Percentiles rank a stretch among this genome's conserved stretches.
phyloP scores from a whole-genome alignment of 768 basidiomycete species.

The Mycena pura region DNA sequence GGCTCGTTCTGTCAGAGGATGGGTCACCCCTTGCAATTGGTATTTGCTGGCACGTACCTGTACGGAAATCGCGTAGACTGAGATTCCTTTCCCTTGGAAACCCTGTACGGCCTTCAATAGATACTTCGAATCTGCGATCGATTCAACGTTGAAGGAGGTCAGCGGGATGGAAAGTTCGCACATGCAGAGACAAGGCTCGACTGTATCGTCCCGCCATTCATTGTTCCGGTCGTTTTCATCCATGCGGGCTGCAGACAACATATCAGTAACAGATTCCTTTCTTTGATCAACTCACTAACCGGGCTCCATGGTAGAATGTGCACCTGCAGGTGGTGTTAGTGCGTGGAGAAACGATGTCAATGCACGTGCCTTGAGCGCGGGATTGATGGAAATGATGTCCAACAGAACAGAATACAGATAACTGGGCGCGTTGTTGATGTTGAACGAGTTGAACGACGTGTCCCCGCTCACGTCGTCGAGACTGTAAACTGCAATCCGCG shows the following conservation, averaged over 20 bases:
- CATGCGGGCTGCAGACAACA: slow-evolving; percentile 65
- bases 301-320: slow-evolving; percentile 80
- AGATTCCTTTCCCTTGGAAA: slow-evolving; percentile 64
- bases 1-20: slow-evolving; percentile 49
- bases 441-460: slow-evolving; percentile 62
- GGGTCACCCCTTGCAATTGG: neutral
- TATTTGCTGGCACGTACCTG: slow-evolving; percentile 35
- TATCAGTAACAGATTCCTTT: no score
- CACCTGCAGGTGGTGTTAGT: slow-evolving; percentile 31
- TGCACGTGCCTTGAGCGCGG: slow-evolving; percentile 35
- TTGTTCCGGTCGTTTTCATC: slow-evolving; percentile 76
- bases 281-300: no score
- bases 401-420: slow-evolving; percentile 67
- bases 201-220: slow-evolving; percentile 67
- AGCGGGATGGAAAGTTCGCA: slow-evolving; percentile 35
- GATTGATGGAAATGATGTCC: slow-evolving; percentile 68
- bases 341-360: slow-evolving; percentile 34
- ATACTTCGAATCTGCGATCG: slow-evolving; percentile 66
- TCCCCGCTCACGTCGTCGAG: slow-evolving; percentile 69
- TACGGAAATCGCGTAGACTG: slow-evolving; percentile 67
- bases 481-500: slow-evolving; percentile 60
- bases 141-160: neutral
- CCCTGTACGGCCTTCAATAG: slow-evolving; percentile 76
- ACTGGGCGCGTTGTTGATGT: slow-evolving; percentile 64
- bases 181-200: slow-evolving; percentile 44